Evolutionary conservation across 208 protist genomes (phyloP).

Genomic region (Balamuthia mandrillaris): DNA sequence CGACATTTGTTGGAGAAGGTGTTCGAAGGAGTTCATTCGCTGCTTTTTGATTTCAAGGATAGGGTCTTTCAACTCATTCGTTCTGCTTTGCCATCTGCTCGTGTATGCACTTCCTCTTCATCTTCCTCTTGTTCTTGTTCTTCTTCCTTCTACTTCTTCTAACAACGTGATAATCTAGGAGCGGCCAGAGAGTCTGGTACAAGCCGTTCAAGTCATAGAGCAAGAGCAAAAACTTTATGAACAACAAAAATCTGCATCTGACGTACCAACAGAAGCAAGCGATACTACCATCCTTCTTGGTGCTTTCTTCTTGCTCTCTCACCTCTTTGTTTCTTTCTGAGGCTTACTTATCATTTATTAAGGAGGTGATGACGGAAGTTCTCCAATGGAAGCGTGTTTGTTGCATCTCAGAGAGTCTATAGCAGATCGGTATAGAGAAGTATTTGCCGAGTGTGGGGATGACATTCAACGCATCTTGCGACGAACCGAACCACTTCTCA

Average conservation of each 20-base stretch:
- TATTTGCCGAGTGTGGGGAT: conserved; percentile 6
- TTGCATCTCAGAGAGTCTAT: neutral
- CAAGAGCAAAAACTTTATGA: neutral
- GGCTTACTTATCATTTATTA: neutral
- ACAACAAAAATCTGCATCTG: neutral
- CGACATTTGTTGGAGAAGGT: neutral
- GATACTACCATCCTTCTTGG: neutral
- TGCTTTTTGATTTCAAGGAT: neutral
- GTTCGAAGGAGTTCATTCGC: neutral
- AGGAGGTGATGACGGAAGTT: neutral
- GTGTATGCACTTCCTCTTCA: too few species aligned
- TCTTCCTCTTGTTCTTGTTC: too few species aligned
- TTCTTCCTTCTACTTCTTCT: neutral
- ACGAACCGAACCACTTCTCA: neutral
- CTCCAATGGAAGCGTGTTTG: too few species aligned
- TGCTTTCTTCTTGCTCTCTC: neutral
- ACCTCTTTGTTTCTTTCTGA: neutral
- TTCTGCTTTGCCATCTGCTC: too few species aligned
- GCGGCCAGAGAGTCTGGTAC: neutral
- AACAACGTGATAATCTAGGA: neutral
- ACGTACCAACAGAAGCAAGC: neutral
- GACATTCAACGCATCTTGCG: neutral
- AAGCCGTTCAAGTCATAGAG: neutral
- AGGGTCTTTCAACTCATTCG: too few species aligned
- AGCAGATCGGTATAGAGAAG: neutral